A percentile compares a stretch with the other conserved stretches of the same genome.
Conservation (phyloP, 192 early-diverging fungal species). For the Coemansia sp. region DNA sequence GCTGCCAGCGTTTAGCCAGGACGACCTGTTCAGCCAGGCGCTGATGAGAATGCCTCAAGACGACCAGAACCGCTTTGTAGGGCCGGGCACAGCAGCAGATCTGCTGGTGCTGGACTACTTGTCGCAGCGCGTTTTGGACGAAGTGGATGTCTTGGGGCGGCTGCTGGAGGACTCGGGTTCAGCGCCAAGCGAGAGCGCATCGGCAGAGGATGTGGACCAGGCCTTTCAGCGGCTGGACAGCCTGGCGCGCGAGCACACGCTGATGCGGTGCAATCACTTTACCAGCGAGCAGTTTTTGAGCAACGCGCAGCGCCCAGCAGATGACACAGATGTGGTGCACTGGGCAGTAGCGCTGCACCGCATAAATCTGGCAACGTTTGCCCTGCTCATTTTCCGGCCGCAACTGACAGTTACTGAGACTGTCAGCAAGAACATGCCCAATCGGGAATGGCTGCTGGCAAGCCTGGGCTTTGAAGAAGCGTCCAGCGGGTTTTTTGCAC, state of each 20-base stretch:
- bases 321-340: slow-evolving; percentile 22
- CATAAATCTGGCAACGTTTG: slow-evolving; percentile 43
- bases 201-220: not conserved
- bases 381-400: slow-evolving; percentile 31
- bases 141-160: slow-evolving; percentile 5
- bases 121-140: slow-evolving; percentile 30
- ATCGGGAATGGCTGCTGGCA: slow-evolving; percentile 23
- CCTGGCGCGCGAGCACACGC: slow-evolving; percentile 32
- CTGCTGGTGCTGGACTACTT: slow-evolving; percentile 43
- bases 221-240: slow-evolving; percentile 19
- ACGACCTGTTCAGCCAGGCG: not conserved
- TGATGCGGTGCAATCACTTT: slow-evolving; percentile 42
- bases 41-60: not conserved
- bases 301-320: slow-evolving; percentile 16
- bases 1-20: slow-evolving; percentile 9
- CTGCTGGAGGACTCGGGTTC: slow-evolving; percentile 2
- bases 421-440: slow-evolving; percentile 21
- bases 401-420: slow-evolving; percentile 18
- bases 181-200: not conserved
- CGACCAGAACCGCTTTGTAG: not conserved
- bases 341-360: slow-evolving; percentile 35
- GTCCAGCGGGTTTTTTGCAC: slow-evolving; percentile 19
- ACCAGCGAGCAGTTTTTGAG: slow-evolving; percentile 24
- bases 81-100: slow-evolving; percentile 21
- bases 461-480: slow-evolving; percentile 35